These are phyloP conservation scores for Penicillium sp. DNA, from an alignment of 2,329 filamentous ascomycete genomes.

Conservation along the genomic window DNA sequence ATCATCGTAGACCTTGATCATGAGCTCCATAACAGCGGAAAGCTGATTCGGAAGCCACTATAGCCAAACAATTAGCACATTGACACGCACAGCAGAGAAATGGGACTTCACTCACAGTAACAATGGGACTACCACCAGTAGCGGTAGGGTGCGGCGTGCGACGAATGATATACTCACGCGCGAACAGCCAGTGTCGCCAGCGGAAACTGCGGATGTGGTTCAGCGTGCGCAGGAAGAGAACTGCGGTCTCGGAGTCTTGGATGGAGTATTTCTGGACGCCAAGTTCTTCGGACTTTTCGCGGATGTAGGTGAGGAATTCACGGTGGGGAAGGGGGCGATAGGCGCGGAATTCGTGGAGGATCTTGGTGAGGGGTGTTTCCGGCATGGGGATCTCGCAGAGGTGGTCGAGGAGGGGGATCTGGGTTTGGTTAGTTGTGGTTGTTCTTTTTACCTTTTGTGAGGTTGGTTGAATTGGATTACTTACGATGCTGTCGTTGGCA, in stretches of 20 bases:
- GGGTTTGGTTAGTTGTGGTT: neutral
- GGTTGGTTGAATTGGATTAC: conserved; percentile 5
- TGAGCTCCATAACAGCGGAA: conserved; percentile 48
- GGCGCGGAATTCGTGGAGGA: conserved; percentile 81
- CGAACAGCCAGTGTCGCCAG: conserved; percentile 50
- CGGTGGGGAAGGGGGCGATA: conserved; percentile 89
- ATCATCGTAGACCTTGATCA: conserved; percentile 44
- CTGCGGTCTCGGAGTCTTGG: conserved; percentile 38
- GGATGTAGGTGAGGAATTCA: conserved; percentile 74
- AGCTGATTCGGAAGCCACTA: conserved; percentile 50
- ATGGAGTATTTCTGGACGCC: conserved; percentile 38
- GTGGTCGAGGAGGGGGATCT: conserved; percentile 84
- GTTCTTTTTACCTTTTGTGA: neutral
- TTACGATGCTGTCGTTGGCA: conserved; percentile 86
- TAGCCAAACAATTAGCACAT: neutral
- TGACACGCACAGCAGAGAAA: neutral
- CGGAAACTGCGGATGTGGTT: conserved; percentile 50
- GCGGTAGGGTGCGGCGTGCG: conserved; percentile 46
- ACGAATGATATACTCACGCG: conserved; percentile 48
- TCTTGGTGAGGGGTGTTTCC: conserved; percentile 79
- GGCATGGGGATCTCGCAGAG: conserved; percentile 85
- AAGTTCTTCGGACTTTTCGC: conserved; percentile 49
- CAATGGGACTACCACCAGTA: conserved; percentile 49
- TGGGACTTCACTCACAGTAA: conserved; percentile 35
- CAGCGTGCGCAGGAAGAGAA: conserved; percentile 44